Base-by-base conservation (phyloP, 345 rosid species). In the Sonneratia caseolaris region DNA sequence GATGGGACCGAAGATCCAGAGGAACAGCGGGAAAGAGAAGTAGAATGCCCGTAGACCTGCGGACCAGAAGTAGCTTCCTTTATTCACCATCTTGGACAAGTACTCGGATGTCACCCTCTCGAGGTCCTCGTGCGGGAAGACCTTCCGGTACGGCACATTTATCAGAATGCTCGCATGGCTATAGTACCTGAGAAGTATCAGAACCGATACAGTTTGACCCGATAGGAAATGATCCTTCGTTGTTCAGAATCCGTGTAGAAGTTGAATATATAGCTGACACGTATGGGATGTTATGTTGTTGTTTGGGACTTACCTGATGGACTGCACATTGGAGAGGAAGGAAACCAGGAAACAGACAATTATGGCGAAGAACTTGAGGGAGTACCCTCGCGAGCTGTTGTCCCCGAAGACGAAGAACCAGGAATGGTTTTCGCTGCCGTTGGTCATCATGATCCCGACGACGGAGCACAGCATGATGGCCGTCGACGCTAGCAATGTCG, bases 61-160 rank as follows among this genome's bases (percentile, higher is more conserved):
- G 3, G 97, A 89, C 98, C 98, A 93, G 72, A 93, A 91, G 75
- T 91, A 91, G 79, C 97, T 88, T 1, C 97, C 97, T 56, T 84
- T 76, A 40, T 93, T 91, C 24, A 93, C 87, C 3, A 86, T 83
- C 71, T 77, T 69, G 4, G 88, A 86, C 73, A 91, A 96, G 65
- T 86, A 89, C 47, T 91, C 89, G 3, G 80, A 79, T 16, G 87
- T 83, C 19, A 80, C 81, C 68, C 76, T 79, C 42, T 73, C 73
- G 27, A 77, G 82, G 70, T 68, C 81, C 38, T 38, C 79, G 7
- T 81, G 69, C 1, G 51, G 42, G 8, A 76, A 71, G 57, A 83
- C 75, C 64, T 84, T 84, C 79, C 80, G 87, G 65, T 87, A 78
- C 0, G 93, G 97, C 38, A 86, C 97, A 73, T 91, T 91, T 64